Conservation (phyloP, 805 yeast genomes). For the Blastobotrys muscicola region DNA sequence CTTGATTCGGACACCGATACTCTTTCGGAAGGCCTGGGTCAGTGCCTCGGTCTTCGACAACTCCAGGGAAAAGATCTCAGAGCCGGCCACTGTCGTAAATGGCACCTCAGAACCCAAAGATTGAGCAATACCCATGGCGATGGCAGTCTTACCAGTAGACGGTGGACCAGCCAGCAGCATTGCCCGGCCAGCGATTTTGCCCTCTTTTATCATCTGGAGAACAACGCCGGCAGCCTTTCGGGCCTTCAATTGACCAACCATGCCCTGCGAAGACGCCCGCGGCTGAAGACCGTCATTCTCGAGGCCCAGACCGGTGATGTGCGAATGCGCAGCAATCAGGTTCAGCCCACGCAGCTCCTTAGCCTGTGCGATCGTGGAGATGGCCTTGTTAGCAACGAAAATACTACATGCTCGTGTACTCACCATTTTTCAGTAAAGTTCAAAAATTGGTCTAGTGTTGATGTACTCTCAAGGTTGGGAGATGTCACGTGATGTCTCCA, state of each 20-base stretch:
- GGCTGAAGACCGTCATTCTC: slow-evolving; percentile 79
- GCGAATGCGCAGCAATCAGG: slow-evolving; percentile 95
- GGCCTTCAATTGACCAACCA: slow-evolving; percentile 95
- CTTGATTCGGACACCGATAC: slow-evolving; percentile 89
- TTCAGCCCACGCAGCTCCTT: slow-evolving; percentile 55
- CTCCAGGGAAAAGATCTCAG: slow-evolving; percentile 87
- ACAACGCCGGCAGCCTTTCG: slow-evolving; percentile 94
- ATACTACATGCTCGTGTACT: neutral
- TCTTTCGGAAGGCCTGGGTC: slow-evolving; percentile 91
- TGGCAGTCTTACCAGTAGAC: slow-evolving; percentile 96
- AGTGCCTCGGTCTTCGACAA: slow-evolving; percentile 92
- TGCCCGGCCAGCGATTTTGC: slow-evolving; percentile 94
- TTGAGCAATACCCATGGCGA: slow-evolving; percentile 75
- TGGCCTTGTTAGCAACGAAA: slow-evolving; percentile 21
- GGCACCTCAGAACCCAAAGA: slow-evolving; percentile 66
- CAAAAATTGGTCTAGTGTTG: too few species aligned
- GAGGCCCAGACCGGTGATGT: slow-evolving; percentile 91
- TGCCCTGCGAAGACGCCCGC: slow-evolving; percentile 74
- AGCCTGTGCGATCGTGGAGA: slow-evolving; percentile 33
- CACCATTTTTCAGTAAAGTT: neutral
- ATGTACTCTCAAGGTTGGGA: neutral
- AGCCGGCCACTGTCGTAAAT: slow-evolving; percentile 89
- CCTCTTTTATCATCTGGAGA: slow-evolving; percentile 85
- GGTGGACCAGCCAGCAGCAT: slow-evolving; percentile 97
- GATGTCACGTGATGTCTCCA: neutral